Conservation (phyloP, 495 filamentous ascomycete genomes). For the Aspergillus coremiiformis region DNA sequence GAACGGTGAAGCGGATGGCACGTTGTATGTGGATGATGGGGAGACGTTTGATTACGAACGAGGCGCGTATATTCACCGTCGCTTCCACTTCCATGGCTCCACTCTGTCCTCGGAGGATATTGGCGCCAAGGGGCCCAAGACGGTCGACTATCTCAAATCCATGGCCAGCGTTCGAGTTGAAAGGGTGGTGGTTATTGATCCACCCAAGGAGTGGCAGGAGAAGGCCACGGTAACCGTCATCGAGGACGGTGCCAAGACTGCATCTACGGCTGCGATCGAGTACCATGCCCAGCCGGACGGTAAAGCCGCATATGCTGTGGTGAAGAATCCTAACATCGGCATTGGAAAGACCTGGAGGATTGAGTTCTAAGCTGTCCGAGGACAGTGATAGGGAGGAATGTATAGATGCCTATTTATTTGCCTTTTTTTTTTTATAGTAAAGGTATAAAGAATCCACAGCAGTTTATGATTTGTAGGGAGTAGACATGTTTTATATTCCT, state of each 20-base stretch:
- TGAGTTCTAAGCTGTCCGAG: constrained; percentile 42
- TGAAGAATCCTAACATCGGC: constrained; percentile 67
- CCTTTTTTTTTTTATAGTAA: too few species aligned
- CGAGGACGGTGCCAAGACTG: constrained; percentile 57
- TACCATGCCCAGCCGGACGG: constrained; percentile 52
- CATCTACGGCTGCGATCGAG: constrained; percentile 47
- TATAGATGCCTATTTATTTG: neutral
- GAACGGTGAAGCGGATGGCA: constrained; percentile 66
- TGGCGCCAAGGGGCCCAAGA: constrained; percentile 50
- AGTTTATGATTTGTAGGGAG: neutral
- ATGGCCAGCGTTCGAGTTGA: constrained; percentile 75
- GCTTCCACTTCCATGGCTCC: constrained; percentile 55
- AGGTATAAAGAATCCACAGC: neutral
- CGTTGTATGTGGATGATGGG: constrained; percentile 87
- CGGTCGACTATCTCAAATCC: constrained; percentile 63
- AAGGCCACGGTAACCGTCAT: constrained; percentile 61
- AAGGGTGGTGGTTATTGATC: constrained; percentile 73
- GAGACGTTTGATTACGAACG: constrained; percentile 82
- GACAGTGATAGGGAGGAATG: neutral
- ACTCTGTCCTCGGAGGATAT: constrained; percentile 44
- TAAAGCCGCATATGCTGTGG: constrained; percentile 70
- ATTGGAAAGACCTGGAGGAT: constrained; percentile 82
- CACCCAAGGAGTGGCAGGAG: constrained; percentile 61
- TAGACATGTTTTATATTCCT: neutral
- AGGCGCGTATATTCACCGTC: constrained; percentile 79